A percentile compares a stretch with the other conserved stretches of the same genome.
These are phyloP conservation scores for Pluteus cervinus DNA, from an alignment of 768 basidiomycete genomes.

Conservation along the genomic window DNA sequence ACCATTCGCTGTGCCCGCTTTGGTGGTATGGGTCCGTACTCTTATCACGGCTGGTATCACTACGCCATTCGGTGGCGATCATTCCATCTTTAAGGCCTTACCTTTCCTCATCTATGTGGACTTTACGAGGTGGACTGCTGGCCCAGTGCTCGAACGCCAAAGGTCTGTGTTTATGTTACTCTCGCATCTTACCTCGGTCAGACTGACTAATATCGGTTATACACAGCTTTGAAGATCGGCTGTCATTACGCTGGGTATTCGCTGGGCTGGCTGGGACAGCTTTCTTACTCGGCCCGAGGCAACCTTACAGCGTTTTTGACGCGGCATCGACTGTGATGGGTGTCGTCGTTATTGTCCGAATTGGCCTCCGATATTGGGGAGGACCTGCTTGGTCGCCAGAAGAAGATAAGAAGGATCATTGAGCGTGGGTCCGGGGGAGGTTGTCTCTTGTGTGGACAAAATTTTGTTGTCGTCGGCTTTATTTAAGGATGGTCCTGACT, in stretches of 20 bases:
- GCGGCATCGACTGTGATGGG: slow-evolving; percentile 43
- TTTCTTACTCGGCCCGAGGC: slow-evolving; percentile 62
- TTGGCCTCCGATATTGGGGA: slow-evolving; percentile 48
- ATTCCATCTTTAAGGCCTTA: slow-evolving; percentile 57
- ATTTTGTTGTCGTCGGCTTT: too few species aligned
- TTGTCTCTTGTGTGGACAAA: too few species aligned
- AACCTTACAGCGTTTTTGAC: slow-evolving; percentile 63
- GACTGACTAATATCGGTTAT: slow-evolving; percentile 9
- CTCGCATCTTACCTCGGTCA: slow-evolving; percentile 2
- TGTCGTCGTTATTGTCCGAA: slow-evolving; percentile 36
- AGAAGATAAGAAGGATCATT: too few species aligned
- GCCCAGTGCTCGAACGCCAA: slow-evolving; percentile 35
- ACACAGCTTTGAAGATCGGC: slow-evolving; percentile 30
- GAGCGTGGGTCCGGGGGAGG: too few species aligned
- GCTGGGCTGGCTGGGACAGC: slow-evolving; percentile 42
- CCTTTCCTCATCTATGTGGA: slow-evolving; percentile 65
- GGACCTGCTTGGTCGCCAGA: slow-evolving; percentile 25
- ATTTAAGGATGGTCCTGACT: too few species aligned
- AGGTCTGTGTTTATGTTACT: slow-evolving; percentile 24
- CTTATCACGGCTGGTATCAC: slow-evolving; percentile 72
- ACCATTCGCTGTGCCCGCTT: slow-evolving; percentile 68
- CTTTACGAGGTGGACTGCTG: slow-evolving; percentile 45
- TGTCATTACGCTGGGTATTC: slow-evolving; percentile 52
- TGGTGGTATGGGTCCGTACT: slow-evolving; percentile 89
- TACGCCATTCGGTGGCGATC: slow-evolving; percentile 79